Percentiles rank a stretch among this genome's conserved stretches.
Conservation (phyloP, 768 basidiomycete species). For the Clavaria fumosa region DNA sequence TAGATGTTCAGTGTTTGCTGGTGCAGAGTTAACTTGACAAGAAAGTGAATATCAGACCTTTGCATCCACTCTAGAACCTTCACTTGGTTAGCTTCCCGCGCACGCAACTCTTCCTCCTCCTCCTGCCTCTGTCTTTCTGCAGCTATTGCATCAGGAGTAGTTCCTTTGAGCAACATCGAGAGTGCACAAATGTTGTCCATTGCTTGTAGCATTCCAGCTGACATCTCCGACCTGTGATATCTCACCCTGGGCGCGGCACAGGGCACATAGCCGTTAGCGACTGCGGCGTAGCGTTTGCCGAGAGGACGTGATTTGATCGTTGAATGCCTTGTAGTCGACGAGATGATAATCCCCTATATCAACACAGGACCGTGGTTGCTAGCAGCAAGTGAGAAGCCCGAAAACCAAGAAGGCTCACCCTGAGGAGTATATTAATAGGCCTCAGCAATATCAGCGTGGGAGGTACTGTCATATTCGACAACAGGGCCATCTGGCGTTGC, state of each 20-base stretch:
- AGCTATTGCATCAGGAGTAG: constrained; percentile 6
- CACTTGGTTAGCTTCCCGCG: constrained; percentile 5
- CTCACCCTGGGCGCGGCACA: constrained; percentile 3
- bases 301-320: constrained; percentile 11
- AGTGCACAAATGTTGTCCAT: constrained; percentile 7
- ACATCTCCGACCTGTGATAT: too few relatives aligned
- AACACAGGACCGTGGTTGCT: not conserved
- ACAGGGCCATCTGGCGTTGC: constrained; percentile 9
- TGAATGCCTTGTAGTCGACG: constrained; percentile 9
- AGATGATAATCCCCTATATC: constrained; percentile 9
- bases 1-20: too few relatives aligned
- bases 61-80: constrained; percentile 6
- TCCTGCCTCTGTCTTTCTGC: constrained; percentile 5
- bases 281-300: constrained; percentile 3
- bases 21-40: too few relatives aligned
- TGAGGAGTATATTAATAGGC: constrained; percentile 12
- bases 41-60: not conserved
- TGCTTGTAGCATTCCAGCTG: too few relatives aligned
- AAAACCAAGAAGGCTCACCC: constrained; percentile 8
- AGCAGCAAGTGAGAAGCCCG: not conserved
- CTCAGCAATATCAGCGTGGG: constrained; percentile 3
- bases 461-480: constrained; percentile 9
- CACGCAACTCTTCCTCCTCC: constrained; percentile 4
- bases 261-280: constrained; percentile 5
- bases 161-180: constrained; percentile 8